Base-by-base conservation (phyloP, 2,329 filamentous ascomycete genomes). In the Plenodomus tracheiphilus region DNA sequence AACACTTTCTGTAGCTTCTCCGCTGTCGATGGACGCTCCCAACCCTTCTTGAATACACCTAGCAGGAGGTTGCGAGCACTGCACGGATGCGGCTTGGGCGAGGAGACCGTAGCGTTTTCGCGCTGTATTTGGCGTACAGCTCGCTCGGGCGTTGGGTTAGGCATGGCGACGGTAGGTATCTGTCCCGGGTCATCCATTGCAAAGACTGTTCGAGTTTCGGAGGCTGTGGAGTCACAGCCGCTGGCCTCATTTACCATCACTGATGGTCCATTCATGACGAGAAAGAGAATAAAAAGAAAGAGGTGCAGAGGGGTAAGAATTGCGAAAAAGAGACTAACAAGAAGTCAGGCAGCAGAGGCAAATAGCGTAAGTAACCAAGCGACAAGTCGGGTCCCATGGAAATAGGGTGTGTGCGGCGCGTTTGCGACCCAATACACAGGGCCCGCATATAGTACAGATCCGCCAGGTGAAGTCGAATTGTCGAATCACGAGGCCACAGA, bases 61-160 rank as follows among this genome's bases (percentile, higher is more conserved):
- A 16, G 15, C 18, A 53, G 39, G 13, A 53, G 37, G 25, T 46
- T 47, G 17, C 43, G 37, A 17, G 46, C 43, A 34, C 37, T 47
- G 11, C 37, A 37, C 36, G 46, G 40, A 16, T 47, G 41, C 9
- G 32, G 7, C 44, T 43, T 43, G 9, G 30, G 21, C 25, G 21
- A 18, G 13, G 17, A 22, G 7, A 48, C 7, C 16, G 40, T 22
- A 4, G 49, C 49, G 25, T 15, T 15, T 28, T 39, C 40, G 39
- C 34, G 40, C 22, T 49, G 43, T 6, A 47, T 28, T 22, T 41
- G 42, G 6, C 36, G 36, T 13, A 17, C 5, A 22, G 37, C 42
- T 36, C 17, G 30, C 18, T 36, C 19, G 13, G 42, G 18, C 21
- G 22, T 43, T 5, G 38, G 34, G 16, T n/a, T 25, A 25, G 22